Base-by-base conservation (phyloP, 164 flowering plant species). In the Magnolia changhungtana region DNA sequence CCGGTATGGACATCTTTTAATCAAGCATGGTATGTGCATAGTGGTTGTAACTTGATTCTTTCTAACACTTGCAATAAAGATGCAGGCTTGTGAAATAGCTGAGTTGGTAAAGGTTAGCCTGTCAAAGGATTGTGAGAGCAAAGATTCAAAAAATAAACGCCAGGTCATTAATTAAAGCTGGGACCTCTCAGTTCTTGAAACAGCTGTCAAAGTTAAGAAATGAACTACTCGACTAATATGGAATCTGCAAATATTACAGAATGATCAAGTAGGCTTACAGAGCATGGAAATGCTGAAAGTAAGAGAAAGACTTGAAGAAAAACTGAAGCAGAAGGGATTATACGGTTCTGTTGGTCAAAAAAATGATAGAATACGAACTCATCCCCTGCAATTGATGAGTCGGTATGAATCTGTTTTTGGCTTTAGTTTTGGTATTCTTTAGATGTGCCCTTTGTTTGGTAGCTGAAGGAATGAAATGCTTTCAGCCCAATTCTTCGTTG, bases 221-320 rank as follows among this genome's bases (percentile, higher is more conserved):
- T 29, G 18, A 68, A 68, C 16, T 29, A 16, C 19, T 68, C 8
- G 6, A 23, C 16, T 72, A 10, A n/a, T 71, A 37, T 76, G 63
- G 45, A 50, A 50, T 67, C 29, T 74, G 18, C 50, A 21, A 73
- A 84, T 77, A 45, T 63, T 18, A 70, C 89, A 90, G 92, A 81
- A 74, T 77, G 83, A 81, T 79, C 81, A 82, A 76, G 84, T 87
- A 76, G 87, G 89, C 67, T 37, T 69, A 19, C 89, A 91, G 79
- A 94, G 97, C 81, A 76, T 78, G 86, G 88, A 92, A 82, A 96
- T 96, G 99, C 82, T 96, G 74, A 90, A 89, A 84, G 78, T 90
- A 18, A 89, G 97, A 83, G 94, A 94, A 68, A 83, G 86, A 49
- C 93, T 96, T 52, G 97, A 92, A 83, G 95, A 90, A 77, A 96